Conservation (phyloP, 306 rosid genomes). For the Bauhinia variegata region DNA sequence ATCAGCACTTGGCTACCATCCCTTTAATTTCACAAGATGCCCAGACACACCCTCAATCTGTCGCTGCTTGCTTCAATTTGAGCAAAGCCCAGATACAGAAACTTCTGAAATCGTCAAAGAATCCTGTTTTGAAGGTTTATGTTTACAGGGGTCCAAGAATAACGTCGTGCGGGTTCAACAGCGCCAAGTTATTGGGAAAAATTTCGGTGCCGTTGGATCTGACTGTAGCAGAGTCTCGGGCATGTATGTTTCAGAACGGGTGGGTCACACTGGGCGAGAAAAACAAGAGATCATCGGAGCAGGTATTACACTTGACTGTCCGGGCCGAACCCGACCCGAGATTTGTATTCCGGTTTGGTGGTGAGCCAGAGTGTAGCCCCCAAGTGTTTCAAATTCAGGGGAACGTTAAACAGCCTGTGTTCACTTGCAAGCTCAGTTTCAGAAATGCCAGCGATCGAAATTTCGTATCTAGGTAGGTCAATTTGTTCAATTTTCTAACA, state of each 20-base stretch:
- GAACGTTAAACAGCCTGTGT: conserved; percentile 52
- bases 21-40: conserved; percentile 38
- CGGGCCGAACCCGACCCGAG: conserved; percentile 79
- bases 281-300: conserved; percentile 30
- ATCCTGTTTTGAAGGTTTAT: conserved; percentile 43
- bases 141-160: conserved; percentile 49
- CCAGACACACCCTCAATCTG: conserved; percentile 41
- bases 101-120: conserved; percentile 34
- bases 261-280: conserved; percentile 53
- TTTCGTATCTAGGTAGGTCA: conserved; percentile 19
- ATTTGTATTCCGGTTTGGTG: conserved; percentile 74
- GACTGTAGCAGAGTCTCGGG: conserved; percentile 37
- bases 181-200: conserved; percentile 53
- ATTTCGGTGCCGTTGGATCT: conserved; percentile 58
- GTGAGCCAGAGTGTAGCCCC: conserved; percentile 88
- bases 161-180: conserved; percentile 40
- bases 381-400: conserved; percentile 83
- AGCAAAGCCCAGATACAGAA: conserved; percentile 54
- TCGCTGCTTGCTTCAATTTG: conserved; percentile 62
- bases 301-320: conserved; percentile 45
- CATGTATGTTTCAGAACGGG: conserved; percentile 61
- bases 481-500: not conserved
- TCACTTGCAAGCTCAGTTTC: conserved; percentile 58
- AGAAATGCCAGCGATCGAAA: conserved; percentile 37
- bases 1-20: conserved; percentile 43